Conservation (phyloP, 441 rosid species). For the California macrophylla region DNA sequence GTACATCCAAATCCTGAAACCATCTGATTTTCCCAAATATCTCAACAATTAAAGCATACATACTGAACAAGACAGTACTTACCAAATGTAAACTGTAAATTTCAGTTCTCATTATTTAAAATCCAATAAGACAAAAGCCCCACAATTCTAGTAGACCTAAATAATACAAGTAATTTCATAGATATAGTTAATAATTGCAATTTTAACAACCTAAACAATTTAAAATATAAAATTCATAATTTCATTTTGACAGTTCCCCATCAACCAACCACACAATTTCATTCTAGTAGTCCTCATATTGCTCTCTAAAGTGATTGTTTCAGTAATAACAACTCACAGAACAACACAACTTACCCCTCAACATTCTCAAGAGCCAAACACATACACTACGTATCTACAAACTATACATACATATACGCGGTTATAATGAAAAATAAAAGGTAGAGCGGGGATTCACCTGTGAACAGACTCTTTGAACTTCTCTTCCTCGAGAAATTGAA, state of each 20-base stretch:
- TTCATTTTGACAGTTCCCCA: not conserved
- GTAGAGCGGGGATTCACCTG: slow-evolving; percentile 30
- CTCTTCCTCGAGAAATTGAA: slow-evolving; percentile 78
- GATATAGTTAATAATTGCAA: not conserved
- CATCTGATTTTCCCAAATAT: not conserved
- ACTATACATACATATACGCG: too few relatives aligned
- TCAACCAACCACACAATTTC: too few relatives aligned
- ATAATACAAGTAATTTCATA: not conserved
- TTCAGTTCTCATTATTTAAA: not conserved
- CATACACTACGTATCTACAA: not conserved
- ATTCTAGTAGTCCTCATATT: not conserved
- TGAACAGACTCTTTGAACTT: slow-evolving; percentile 67
- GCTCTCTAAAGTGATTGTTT: not conserved
- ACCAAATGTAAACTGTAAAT: not conserved
- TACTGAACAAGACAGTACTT: not conserved
- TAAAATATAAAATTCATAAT: not conserved
- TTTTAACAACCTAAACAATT: not conserved
- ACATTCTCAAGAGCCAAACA: not conserved
- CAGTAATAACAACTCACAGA: not conserved
- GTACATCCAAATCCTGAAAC: not conserved
- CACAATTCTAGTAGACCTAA: not conserved
- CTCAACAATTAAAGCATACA: not conserved
- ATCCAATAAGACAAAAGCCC: not conserved
- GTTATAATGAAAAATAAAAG: not conserved
- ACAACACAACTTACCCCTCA: not conserved